Evolutionary conservation across 1,284 basidiomycete species (phyloP), one percentile per base, ranked within the genome.

Genomic region (Leccinum subatratum): DNA sequence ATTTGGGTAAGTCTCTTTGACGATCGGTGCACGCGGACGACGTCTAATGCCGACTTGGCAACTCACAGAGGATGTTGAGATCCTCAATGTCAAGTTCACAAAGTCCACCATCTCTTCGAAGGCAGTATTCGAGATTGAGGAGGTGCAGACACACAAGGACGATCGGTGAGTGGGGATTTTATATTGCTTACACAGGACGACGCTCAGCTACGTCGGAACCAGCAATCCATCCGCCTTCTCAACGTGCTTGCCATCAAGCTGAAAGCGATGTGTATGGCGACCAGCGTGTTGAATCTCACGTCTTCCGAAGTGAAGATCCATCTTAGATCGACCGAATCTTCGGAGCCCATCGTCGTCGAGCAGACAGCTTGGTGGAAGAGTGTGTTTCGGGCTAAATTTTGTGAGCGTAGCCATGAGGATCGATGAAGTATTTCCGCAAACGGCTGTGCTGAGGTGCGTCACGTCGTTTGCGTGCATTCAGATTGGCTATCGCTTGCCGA

Each of bases 301-400:
- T 98, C 95, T 0, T 96, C 97, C 0, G 96, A 99, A 81, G 93
- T 99, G 76, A 97, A 96, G 78, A 95, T 99, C 69, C 91, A 98
- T 71, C 83, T 99, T 34, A 94, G 97, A 75, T 95, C 91, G 68
- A 82, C 94, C 4, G 97, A 99, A 77, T 92, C 92, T 1, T 92
- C 93, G 1, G 96, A 95, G 65, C 97, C 97, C 0, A 94, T 98
- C 69, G 96, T 98, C 71, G 96, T 99, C 4, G 96, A 98, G 79
- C 95, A 97, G 77, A 99, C 77, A 95, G 92, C 70, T 81, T 99
- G 11, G 97, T 99, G 2, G 97, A 99, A 77, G 97, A 99, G 79
- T 99, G 99, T 99, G 97, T 81, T 99, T 68, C 86, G 99, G 66
- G 97, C 97, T 32, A 99, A 99, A 37, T 12, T 37, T 37, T 74